Evolutionary conservation across 352 stramenopile species (phyloP).

Genomic region (Phytophthora brassicae): DNA sequence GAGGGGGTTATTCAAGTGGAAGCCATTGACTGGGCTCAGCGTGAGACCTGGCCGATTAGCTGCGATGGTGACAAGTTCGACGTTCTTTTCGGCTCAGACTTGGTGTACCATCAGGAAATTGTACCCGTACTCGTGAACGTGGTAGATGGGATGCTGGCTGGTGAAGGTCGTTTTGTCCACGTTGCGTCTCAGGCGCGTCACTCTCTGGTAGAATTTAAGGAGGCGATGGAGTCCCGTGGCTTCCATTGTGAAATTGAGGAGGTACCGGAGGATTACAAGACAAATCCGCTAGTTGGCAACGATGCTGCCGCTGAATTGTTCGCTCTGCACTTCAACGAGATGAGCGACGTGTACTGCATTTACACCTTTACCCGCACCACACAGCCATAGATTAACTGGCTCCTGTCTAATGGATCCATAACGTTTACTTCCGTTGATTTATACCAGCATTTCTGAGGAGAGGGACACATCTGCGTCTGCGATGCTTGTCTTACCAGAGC

Average conservation of each 20-base stretch:
- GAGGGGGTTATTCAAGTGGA: conserved; percentile 54
- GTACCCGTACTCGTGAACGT: conserved; percentile 75
- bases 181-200: conserved; percentile 80
- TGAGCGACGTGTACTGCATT: conserved; percentile 88
- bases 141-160: conserved; percentile 67
- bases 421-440: conserved; percentile 9
- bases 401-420: conserved; percentile 25
- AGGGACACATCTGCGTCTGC: background rate
- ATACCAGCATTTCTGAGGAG: conserved; percentile 22
- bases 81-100: conserved; percentile 79
- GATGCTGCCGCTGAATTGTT: conserved; percentile 74
- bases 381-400: conserved; percentile 23
- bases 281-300: conserved; percentile 77
- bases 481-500: background rate
- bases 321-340: conserved; percentile 89
- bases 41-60: conserved; percentile 65
- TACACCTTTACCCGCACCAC: conserved; percentile 73
- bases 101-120: conserved; percentile 87
- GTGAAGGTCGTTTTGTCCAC: conserved; percentile 68
- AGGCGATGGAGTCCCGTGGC: conserved; percentile 67
- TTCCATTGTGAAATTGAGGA: conserved; percentile 66
- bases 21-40: conserved; percentile 81
- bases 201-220: conserved; percentile 82
- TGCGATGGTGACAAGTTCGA: conserved; percentile 52
- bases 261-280: conserved; percentile 82